phyloP scores from a whole-genome alignment of 805 yeast species.

The Nakazawaea wyomingensis region DNA sequence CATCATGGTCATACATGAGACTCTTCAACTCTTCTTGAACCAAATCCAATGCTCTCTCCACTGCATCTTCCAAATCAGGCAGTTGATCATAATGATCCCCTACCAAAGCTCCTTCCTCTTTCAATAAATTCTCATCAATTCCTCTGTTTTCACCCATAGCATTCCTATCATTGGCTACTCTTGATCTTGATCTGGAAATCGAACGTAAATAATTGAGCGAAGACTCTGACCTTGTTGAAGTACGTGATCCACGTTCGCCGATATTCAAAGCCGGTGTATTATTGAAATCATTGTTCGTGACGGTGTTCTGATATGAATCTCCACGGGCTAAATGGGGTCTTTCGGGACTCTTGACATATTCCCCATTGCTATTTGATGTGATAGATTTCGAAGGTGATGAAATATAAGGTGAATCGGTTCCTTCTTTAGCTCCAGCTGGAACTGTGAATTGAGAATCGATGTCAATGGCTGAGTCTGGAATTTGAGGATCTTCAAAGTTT shows the following conservation, averaged over 20 bases:
- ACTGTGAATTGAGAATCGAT: constrained; percentile 33
- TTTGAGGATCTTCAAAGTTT: constrained; percentile 17
- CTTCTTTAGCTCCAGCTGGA: constrained; percentile 43
- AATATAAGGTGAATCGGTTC: constrained; percentile 28
- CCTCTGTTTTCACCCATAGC: constrained; percentile 25
- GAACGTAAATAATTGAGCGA: constrained; percentile 57
- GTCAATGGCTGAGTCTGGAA: constrained; percentile 32
- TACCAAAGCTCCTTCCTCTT: constrained; percentile 52
- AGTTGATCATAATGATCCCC: constrained; percentile 43
- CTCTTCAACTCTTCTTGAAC: constrained; percentile 16
- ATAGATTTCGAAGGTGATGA: constrained; percentile 1
- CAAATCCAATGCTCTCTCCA: constrained; percentile 37
- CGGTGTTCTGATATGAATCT: constrained; percentile 64
- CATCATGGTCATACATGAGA: constrained; percentile 15
- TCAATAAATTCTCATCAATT: constrained; percentile 34
- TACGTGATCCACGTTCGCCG: constrained; percentile 33
- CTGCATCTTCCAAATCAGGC: constrained; percentile 44
- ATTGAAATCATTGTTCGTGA: constrained; percentile 33
- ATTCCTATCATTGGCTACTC: constrained; percentile 33
- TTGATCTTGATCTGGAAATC: constrained; percentile 59
- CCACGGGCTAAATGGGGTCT: constrained; percentile 73
- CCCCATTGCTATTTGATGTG: constrained; percentile 19
- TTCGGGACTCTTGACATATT: constrained; percentile 23
- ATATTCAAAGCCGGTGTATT: constrained; percentile 35
- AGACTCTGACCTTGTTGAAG: constrained; percentile 27